Evolutionary conservation across 2,329 filamentous ascomycete species (phyloP).

Genomic region (Balansia obtecta): DNA sequence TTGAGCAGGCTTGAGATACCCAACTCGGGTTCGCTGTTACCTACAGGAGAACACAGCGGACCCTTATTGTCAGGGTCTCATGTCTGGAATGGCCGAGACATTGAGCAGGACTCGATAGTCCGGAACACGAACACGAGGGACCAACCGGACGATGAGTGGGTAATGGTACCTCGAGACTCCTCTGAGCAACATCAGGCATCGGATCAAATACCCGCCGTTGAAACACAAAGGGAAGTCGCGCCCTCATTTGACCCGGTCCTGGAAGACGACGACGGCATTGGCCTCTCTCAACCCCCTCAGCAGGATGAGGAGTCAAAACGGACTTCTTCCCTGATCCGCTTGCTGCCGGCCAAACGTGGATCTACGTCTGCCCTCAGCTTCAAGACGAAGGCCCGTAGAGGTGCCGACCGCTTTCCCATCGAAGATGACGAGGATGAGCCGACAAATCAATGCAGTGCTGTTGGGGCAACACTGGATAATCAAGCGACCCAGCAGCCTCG

Average conservation of each 20-base stretch:
- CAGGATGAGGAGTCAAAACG: constrained; percentile 22
- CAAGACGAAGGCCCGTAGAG: constrained; percentile 18
- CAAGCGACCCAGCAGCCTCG: background rate
- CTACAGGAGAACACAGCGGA: background rate
- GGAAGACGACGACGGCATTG: constrained; percentile 6
- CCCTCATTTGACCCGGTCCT: background rate
- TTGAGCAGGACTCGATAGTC: background rate
- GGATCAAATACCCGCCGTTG: background rate
- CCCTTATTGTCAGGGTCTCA: background rate
- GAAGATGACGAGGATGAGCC: constrained; percentile 20
- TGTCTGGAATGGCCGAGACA: background rate
- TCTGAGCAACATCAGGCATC: background rate
- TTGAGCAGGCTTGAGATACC: constrained; percentile 9
- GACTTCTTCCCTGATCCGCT: constrained; percentile 39
- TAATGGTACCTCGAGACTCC: constrained; percentile 17
- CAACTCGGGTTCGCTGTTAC: background rate
- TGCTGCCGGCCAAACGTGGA: constrained; percentile 45
- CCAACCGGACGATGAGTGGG: constrained; percentile 17
- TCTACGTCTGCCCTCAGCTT: constrained; percentile 39
- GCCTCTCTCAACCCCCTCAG: constrained; percentile 8
- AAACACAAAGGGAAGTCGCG: background rate
- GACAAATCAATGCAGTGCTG: background rate
- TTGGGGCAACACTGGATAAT: background rate
- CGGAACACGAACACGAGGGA: background rate
- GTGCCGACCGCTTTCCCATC: constrained; percentile 19